Evolutionary conservation across 805 yeast species (phyloP), one percentile per base, ranked within the genome.

Genomic region (Grigorovia jiainica): DNA sequence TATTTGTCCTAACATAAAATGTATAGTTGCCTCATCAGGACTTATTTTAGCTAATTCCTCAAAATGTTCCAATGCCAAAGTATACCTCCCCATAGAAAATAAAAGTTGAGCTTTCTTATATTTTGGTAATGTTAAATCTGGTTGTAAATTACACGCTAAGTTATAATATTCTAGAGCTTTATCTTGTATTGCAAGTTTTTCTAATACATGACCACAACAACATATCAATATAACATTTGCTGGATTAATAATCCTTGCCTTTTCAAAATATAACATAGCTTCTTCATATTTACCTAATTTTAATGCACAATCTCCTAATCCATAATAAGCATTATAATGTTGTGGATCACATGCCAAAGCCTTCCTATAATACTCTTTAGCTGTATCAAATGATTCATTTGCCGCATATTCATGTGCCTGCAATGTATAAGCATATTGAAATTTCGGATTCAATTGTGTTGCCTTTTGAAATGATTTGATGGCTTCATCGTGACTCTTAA

Each of bases 21-120:
- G 97, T 21, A 90, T 95, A 41, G 86, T 79, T 0, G 96, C 95
- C 58, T 90, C 97, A 59, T 90, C 95, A 0, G 98, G 97, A 0
- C 95, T 95, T 42, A 86, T 63, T 21, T 76, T 73, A 48, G 75
- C 76, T 41, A 92, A 71, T 37, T 71, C 69, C 54, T 84, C 87
- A 56, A 92, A 83, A 56, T 79, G 84, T 31, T 70, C 71, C 44
- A 87, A 65, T 0, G 97, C 94, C 40, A 73, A 77, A 20, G 75
- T 75, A 56, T 77, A 87, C 45, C 77, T 73, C 45, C 80, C 82
- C 73, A 85, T 68, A 3, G 82, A 65, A 48, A 84, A 79, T 38
- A 87, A 66, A 16, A 84, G 66, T 52, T 90, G 92, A 0, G 95
- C 96, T 61, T 82, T 83, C 54, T 87, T 87, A 67, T 85, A 92